These are phyloP conservation scores for Clonostachys solani DNA, from an alignment of 2,329 filamentous ascomycete species.

Conservation along the genomic window DNA sequence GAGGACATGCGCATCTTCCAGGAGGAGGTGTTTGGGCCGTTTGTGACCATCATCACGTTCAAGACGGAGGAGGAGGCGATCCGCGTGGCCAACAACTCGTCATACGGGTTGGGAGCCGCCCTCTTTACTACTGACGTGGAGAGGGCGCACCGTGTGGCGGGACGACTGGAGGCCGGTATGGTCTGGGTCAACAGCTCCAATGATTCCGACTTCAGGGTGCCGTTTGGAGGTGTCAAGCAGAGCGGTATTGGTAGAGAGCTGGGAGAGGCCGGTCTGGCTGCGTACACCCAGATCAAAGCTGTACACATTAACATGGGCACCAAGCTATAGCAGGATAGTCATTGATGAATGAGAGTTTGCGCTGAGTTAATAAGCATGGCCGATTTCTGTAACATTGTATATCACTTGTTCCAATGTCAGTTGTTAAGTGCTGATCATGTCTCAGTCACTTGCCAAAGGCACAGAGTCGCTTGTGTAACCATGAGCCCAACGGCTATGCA, in stretches of 20 bases:
- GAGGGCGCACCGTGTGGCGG: conserved; percentile 24
- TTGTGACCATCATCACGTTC: conserved; percentile 11
- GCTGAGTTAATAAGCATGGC: too few species aligned
- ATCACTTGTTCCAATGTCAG: too few species aligned
- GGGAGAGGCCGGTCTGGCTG: conserved; percentile 32
- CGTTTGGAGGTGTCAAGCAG: conserved; percentile 48
- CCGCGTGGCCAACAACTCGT: conserved; percentile 25
- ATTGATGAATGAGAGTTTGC: too few species aligned
- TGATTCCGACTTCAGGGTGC: conserved; percentile 30
- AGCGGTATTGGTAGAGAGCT: conserved; percentile 52
- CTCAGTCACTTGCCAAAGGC: too few species aligned
- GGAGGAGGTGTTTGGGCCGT: conserved; percentile 19
- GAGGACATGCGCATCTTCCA: conserved; percentile 11
- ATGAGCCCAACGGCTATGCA: too few species aligned
- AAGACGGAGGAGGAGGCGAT: conserved; percentile 14
- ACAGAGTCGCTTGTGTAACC: too few species aligned
- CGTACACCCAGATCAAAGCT: conserved; percentile 30
- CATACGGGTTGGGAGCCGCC: conserved; percentile 46
- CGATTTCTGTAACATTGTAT: too few species aligned
- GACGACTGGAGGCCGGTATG: conserved; percentile 46
- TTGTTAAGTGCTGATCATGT: too few species aligned
- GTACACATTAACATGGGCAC: conserved; percentile 15
- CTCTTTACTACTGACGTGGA: conserved; percentile 49
- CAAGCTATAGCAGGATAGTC: background rate
- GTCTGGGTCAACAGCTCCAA: conserved; percentile 26